These are phyloP conservation scores for Brachypodium distachyon DNA, from an alignment of 202 grass and related monocot species.

Conservation along the genomic window DNA sequence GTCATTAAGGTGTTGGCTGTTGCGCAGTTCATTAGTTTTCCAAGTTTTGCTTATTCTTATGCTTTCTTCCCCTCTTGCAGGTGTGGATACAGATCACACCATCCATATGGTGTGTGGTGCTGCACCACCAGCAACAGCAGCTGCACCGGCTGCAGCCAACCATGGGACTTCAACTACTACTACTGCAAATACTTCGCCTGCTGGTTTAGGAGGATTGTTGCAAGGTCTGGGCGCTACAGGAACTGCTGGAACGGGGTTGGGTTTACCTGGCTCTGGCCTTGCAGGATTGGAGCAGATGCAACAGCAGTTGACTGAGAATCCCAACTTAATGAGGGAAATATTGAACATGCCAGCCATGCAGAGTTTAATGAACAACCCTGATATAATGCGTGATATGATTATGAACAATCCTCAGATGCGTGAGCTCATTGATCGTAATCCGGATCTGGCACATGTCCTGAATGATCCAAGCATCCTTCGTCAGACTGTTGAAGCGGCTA, in stretches of 20 bases:
- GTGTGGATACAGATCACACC: slow-evolving; percentile 70
- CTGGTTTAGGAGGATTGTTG: slow-evolving; percentile 30
- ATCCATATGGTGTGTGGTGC: slow-evolving; percentile 64
- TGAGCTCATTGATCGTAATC: slow-evolving; percentile 79
- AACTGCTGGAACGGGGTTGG: slow-evolving; percentile 28
- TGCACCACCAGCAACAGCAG: slow-evolving; percentile 23
- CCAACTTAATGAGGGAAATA: slow-evolving; percentile 69
- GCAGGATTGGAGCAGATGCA: slow-evolving; percentile 59
- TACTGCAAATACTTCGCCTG: not conserved
- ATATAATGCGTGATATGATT: slow-evolving; percentile 65
- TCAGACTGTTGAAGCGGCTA: slow-evolving; percentile 74
- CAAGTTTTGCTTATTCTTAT: not conserved
- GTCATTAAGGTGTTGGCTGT: not conserved
- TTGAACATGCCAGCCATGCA: slow-evolving; percentile 73
- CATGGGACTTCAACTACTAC: not conserved
- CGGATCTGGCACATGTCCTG: slow-evolving; percentile 69
- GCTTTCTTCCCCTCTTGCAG: slow-evolving; percentile 14
- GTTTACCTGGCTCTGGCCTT: slow-evolving; percentile 31
- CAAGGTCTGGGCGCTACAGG: slow-evolving; percentile 40
- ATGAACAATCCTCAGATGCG: slow-evolving; percentile 91
- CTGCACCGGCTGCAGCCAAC: slow-evolving; percentile 30
- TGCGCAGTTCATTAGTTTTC: not conserved
- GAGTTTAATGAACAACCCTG: slow-evolving; percentile 67
- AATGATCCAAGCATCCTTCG: slow-evolving; percentile 70
- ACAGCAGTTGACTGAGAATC: slow-evolving; percentile 66